phyloP scores from a whole-genome alignment of 768 basidiomycete genomes.

The Kwoniella sp. region DNA sequence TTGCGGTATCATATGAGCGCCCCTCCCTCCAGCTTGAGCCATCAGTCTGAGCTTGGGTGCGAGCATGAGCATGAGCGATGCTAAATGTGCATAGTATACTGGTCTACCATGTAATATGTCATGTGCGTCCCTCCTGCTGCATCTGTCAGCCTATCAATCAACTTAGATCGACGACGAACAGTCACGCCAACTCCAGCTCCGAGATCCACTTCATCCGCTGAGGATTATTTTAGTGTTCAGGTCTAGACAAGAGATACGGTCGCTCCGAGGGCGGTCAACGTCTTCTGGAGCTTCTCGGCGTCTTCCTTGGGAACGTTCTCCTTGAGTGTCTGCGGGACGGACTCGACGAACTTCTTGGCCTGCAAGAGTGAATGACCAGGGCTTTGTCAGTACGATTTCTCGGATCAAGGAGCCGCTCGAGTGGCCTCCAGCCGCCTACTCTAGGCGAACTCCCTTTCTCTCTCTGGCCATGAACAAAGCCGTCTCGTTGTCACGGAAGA shows the following conservation, averaged over 20 bases:
- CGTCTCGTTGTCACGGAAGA: too few species aligned
- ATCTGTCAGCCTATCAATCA: too few species aligned
- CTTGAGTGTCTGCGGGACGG: constrained; percentile 86
- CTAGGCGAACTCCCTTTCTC: too few species aligned
- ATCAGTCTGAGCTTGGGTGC: too few species aligned
- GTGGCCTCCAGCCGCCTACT: too few species aligned
- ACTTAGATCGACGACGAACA: background rate
- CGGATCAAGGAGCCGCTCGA: background rate
- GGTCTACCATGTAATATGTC: background rate
- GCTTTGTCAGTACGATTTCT: background rate
- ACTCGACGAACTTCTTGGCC: constrained; percentile 99
- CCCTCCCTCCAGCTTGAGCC: too few species aligned
- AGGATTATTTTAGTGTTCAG: background rate
- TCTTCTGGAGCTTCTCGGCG: constrained; percentile 90
- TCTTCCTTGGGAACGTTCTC: constrained; percentile 96
- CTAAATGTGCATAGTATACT: background rate
- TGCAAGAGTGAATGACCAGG: constrained; percentile 51
- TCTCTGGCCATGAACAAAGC: too few species aligned
- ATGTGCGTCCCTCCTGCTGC: background rate
- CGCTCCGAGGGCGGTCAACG: constrained; percentile 86
- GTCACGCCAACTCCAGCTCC: too few species aligned
- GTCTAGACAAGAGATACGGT: constrained; percentile 66
- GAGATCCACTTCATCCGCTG: background rate
- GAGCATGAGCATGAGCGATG: background rate
- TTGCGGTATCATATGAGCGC: too few species aligned